phyloP scores from a whole-genome alignment of 2,329 filamentous ascomycete genomes.

The Penicillium occitanis region DNA sequence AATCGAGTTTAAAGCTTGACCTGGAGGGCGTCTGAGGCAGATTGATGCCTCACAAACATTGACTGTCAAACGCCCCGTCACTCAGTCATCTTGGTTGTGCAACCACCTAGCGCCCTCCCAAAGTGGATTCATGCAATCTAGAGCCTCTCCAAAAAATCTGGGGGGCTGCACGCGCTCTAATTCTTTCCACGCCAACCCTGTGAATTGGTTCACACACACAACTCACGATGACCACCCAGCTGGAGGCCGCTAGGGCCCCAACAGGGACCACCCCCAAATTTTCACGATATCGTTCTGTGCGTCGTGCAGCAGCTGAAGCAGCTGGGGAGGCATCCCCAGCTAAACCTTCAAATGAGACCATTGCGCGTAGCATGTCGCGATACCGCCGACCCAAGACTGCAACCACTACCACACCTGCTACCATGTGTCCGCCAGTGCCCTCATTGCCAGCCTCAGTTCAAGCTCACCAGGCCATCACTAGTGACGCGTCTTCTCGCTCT shows the following conservation, averaged over 20 bases:
- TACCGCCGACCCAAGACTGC: constrained; percentile 32
- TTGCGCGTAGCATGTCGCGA: constrained; percentile 40
- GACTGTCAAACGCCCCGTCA: neutral
- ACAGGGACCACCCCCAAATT: constrained; percentile 44
- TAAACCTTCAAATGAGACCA: constrained; percentile 27
- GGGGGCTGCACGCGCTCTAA: neutral
- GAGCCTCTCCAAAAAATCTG: neutral
- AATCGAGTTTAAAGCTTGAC: neutral
- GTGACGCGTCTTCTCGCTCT: neutral
- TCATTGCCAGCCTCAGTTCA: constrained; percentile 20
- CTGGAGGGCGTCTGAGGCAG: neutral
- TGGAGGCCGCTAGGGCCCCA: constrained; percentile 15
- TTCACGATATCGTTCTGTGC: constrained; percentile 60
- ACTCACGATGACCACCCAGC: constrained; percentile 27
- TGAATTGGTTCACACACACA: neutral
- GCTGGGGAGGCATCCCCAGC: neutral
- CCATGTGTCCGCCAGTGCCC: constrained; percentile 21
- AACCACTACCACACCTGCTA: constrained; percentile 21
- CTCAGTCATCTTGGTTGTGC: neutral
- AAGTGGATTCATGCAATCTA: neutral
- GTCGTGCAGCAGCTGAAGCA: constrained; percentile 40
- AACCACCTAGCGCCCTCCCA: constrained; percentile 2
- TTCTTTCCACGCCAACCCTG: neutral
- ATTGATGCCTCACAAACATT: neutral
- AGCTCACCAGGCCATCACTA: neutral